Conservation (phyloP, 2,329 filamentous ascomycete species). For the Pseudodiploospora longispora region DNA sequence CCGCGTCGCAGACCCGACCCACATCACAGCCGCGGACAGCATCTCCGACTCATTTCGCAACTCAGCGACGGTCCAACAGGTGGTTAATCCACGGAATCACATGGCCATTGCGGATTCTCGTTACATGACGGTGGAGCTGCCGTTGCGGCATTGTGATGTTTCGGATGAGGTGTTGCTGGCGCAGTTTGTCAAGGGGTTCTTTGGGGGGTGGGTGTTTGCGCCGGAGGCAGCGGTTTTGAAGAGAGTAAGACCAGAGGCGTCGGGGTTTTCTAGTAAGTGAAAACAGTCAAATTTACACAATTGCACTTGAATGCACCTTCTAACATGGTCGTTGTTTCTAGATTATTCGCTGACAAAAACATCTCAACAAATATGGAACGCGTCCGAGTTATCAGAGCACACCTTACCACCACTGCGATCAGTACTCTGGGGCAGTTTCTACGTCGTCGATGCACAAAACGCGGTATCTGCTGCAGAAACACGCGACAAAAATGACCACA, state of each 20-base stretch:
- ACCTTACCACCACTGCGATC: slow-evolving; percentile 13
- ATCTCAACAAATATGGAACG: slow-evolving; percentile 12
- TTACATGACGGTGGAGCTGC: slow-evolving; percentile 16
- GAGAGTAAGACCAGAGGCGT: slow-evolving; percentile 7
- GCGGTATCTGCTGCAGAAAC: no score
- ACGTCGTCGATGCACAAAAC: slow-evolving; percentile 14
- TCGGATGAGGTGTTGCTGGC: slow-evolving; percentile 21
- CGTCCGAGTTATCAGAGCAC: slow-evolving; percentile 11
- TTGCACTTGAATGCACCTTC: neutral
- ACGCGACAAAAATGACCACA: neutral
- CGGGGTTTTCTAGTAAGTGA: neutral
- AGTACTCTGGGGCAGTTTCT: slow-evolving; percentile 19
- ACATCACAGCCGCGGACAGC: slow-evolving; percentile 10
- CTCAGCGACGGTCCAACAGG: slow-evolving; percentile 14
- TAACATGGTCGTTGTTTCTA: neutral
- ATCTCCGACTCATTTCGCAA: slow-evolving; percentile 17
- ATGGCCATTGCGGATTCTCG: slow-evolving; percentile 14
- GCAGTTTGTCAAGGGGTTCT: slow-evolving; percentile 20
- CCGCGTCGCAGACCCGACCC: neutral
- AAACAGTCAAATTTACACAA: neutral
- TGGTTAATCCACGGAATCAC: slow-evolving; percentile 19
- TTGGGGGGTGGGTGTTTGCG: slow-evolving; percentile 21
- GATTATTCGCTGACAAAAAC: neutral
- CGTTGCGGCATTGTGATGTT: slow-evolving; percentile 5
- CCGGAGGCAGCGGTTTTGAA: slow-evolving; percentile 11